Conservation (phyloP, 108 stramenopile genomes). For the Cyclotella cryptica region DNA sequence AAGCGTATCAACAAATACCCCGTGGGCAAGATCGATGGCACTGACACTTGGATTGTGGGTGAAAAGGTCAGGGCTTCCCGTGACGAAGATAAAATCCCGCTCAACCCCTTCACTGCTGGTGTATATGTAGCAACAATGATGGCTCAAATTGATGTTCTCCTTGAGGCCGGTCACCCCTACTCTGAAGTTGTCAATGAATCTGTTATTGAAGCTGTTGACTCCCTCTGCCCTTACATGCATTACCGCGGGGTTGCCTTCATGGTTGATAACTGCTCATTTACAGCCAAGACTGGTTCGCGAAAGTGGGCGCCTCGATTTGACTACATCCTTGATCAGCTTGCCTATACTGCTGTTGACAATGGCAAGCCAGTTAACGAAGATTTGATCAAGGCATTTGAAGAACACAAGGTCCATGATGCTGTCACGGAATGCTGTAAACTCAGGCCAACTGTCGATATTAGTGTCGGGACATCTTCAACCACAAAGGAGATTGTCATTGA, state of each 20-base stretch:
- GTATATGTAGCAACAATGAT: slow-evolving; percentile 99
- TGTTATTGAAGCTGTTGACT: slow-evolving; percentile 99
- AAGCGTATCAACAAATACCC: slow-evolving; percentile 90
- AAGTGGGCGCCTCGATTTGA: slow-evolving; percentile 99
- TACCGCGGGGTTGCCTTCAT: slow-evolving; percentile 98
- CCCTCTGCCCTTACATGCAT: slow-evolving; percentile 99
- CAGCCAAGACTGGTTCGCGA: slow-evolving; percentile 96
- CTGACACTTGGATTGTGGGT: slow-evolving; percentile 96
- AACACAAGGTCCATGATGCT: slow-evolving; percentile 94
- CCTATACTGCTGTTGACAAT: slow-evolving; percentile 97
- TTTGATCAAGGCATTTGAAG: slow-evolving; percentile 89
- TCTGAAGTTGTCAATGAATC: slow-evolving; percentile 99
- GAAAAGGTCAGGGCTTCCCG: slow-evolving; percentile 95
- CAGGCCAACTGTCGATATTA: slow-evolving; percentile 96
- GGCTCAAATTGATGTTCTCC: slow-evolving; percentile 98
- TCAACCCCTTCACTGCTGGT: slow-evolving; percentile 98
- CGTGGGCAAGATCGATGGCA: slow-evolving; percentile 98
- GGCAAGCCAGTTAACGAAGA: slow-evolving; percentile 87
- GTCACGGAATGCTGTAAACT: slow-evolving; percentile 96
- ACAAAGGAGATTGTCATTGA: slow-evolving; percentile 97
- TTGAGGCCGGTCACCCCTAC: slow-evolving; percentile 96
- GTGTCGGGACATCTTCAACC: slow-evolving; percentile 87
- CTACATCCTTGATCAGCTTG: slow-evolving; percentile 98
- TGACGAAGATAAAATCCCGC: slow-evolving; percentile 95
- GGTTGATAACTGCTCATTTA: slow-evolving; percentile 99